A percentile compares a stretch with the other conserved stretches of the same genome.
These are phyloP conservation scores for Orbilia brochopaga DNA, from an alignment of 2,329 filamentous ascomycete species.

Conservation along the genomic window DNA sequence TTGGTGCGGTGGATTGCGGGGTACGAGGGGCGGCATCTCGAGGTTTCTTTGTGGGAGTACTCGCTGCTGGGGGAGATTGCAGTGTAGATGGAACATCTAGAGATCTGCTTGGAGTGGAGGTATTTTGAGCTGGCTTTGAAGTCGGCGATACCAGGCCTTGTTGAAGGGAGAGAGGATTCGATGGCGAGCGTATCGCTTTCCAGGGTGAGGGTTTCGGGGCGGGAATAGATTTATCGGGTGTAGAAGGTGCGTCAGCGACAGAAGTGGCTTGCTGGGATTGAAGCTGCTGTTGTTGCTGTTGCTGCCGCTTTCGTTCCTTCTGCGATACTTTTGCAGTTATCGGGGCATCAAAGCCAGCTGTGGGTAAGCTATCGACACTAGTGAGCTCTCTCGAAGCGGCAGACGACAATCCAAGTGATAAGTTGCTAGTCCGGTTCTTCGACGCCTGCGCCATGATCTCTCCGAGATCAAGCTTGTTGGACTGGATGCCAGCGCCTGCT, in stretches of 20 bases:
- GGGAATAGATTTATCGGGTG: conserved; percentile 10
- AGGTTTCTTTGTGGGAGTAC: conserved; percentile 21
- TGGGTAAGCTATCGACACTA: conserved; percentile 52
- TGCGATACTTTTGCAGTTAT: conserved; percentile 73
- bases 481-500: conserved; percentile 61
- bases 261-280: conserved; percentile 18
- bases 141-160: conserved; percentile 23
- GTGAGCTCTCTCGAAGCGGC: conserved; percentile 58
- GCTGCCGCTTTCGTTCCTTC: conserved; percentile 85
- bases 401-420: conserved; percentile 63
- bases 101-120: conserved; percentile 9
- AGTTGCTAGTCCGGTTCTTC: conserved; percentile 62
- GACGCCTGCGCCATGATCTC: conserved; percentile 75
- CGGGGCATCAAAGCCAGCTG: conserved; percentile 56
- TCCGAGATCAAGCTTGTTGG: conserved; percentile 73
- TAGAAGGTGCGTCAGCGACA: conserved; percentile 5
- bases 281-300: conserved; percentile 68
- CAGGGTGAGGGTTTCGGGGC: conserved; percentile 35
- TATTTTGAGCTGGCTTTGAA: conserved; percentile 16
- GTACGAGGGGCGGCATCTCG: background rate
- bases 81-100: conserved; percentile 11
- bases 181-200: conserved; percentile 40
- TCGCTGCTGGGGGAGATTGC: conserved; percentile 1
- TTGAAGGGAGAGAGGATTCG: conserved; percentile 39
- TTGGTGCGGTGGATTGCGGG: conserved; percentile 21